Evolutionary conservation across 2,329 filamentous ascomycete genomes (phyloP), one percentile per base, ranked within the genome.

Genomic region (Alternaria panax): DNA sequence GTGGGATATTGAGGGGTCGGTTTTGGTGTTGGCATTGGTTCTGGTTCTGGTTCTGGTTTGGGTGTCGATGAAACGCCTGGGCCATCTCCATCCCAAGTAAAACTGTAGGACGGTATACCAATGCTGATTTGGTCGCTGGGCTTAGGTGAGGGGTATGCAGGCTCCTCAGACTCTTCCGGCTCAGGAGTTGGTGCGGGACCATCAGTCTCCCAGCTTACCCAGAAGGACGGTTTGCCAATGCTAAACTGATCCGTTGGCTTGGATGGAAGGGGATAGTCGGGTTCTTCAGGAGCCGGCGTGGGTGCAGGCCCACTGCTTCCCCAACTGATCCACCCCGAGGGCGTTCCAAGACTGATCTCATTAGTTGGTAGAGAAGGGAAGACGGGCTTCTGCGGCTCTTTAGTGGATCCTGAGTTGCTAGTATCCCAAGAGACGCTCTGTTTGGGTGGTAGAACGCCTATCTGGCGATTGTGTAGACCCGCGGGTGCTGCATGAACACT

Each of bases 401-500:
- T 43, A 18, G 64, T 67, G 6, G 65, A 48, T 25, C 59, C 53
- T 0, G 66, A 60, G 18, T 54, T 57, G 14, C 57, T 54, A 30
- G 28, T 50, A 20, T 69, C 65, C 60, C 64, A 68, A n/a, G 65
- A 62, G n/a, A 68, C 54, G 24, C 61, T 63, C 40, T 68, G 64
- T 25, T 43, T 46, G 36, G 64, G 67, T n/a, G 66, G 66, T 18
- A n/a, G 40, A 9, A 70, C 46, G 6, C 57, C 57, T 14, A 69
- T 57, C 28, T 70, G 63, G 24, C 63, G 62, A 42, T 64, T 28
- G 14, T 70, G 61, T 14, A 67, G 18, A 40, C 58, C 60, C 36
- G 68, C 64, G 40, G 70, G 69, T 24, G 67, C 51, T 47, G 70
- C 68, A 32, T 57, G 60, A 36, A 70, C 63, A 55, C 69, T 73